phyloP scores from a whole-genome alignment of 495 filamentous ascomycete species.

The Xeromyces bisporus region DNA sequence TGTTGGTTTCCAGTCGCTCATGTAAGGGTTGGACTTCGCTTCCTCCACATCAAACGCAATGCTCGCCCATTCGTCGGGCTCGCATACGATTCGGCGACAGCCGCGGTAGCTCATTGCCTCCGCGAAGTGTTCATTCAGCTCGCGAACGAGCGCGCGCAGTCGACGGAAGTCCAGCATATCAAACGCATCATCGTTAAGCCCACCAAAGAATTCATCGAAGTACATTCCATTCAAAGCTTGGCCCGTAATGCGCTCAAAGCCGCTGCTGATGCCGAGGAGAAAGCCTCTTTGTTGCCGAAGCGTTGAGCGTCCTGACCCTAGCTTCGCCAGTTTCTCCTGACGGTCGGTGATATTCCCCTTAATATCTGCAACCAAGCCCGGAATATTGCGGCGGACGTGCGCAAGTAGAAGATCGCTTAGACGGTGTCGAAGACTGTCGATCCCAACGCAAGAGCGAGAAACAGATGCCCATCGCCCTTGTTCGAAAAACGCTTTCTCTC shows the following conservation, averaged over 20 bases:
- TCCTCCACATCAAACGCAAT: neutral
- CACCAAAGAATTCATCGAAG: slow-evolving; percentile 36
- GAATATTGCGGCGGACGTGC: slow-evolving; percentile 25
- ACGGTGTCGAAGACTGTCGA: slow-evolving; percentile 21
- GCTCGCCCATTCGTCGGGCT: neutral
- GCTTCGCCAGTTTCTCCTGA: slow-evolving; percentile 16
- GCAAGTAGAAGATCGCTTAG: slow-evolving; percentile 24
- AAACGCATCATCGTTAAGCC: slow-evolving; percentile 3
- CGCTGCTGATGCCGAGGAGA: slow-evolving; percentile 34
- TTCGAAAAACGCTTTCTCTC: neutral
- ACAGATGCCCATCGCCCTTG: neutral
- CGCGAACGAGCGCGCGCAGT: slow-evolving; percentile 43
- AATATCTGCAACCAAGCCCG: slow-evolving; percentile 16
- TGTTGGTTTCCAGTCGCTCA: slow-evolving; percentile 5
- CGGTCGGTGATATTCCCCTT: slow-evolving; percentile 8
- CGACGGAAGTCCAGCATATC: slow-evolving; percentile 23
- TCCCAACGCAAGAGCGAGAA: slow-evolving; percentile 9
- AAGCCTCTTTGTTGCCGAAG: slow-evolving; percentile 35
- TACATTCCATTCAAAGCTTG: slow-evolving; percentile 40
- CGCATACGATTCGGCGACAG: neutral
- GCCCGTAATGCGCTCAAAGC: slow-evolving; percentile 32
- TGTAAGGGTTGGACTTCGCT: slow-evolving; percentile 3
- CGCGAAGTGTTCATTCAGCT: slow-evolving; percentile 39
- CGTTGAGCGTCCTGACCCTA: slow-evolving; percentile 34
- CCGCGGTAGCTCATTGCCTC: slow-evolving; percentile 10